These are phyloP conservation scores for Pseudomonodictys pantanalensis DNA, from an alignment of 495 filamentous ascomycete genomes.

Conservation along the genomic window DNA sequence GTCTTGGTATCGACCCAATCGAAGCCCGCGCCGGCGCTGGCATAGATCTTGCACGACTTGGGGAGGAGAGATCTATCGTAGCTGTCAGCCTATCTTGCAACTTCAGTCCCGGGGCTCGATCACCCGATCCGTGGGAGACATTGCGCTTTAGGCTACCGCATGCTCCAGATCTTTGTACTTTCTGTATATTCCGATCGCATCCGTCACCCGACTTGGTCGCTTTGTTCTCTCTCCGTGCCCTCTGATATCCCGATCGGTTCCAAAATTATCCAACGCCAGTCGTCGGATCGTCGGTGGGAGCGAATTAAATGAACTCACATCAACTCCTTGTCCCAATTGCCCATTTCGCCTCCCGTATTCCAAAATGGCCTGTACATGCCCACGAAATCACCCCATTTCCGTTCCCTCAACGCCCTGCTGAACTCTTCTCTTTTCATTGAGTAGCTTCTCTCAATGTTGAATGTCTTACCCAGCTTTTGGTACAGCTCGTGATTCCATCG, in stretches of 20 bases:
- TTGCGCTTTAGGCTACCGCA: no score
- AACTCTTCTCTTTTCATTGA: constrained; percentile 59
- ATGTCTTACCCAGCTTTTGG: constrained; percentile 29
- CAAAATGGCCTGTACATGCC: constrained; percentile 76
- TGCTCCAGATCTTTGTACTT: no score
- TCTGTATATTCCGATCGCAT: no score
- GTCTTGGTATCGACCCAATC: constrained; percentile 72
- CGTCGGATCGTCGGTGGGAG: no score
- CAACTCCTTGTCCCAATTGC: constrained; percentile 69
- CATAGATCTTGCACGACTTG: constrained; percentile 62
- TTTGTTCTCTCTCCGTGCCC: background rate
- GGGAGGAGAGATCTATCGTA: constrained; percentile 54
- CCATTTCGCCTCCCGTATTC: constrained; percentile 78
- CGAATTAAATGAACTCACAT: constrained; percentile 42
- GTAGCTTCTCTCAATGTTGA: constrained; percentile 36
- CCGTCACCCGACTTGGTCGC: background rate
- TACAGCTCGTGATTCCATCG: constrained; percentile 41
- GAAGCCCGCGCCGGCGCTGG: constrained; percentile 70
- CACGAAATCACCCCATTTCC: constrained; percentile 66
- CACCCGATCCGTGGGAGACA: no score
- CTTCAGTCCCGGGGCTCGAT: no score
- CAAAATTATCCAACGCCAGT: background rate
- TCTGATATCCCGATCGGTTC: background rate
- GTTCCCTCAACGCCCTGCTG: constrained; percentile 59
- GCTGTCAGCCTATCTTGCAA: constrained; percentile 7